These are phyloP conservation scores for Penicillium longicatenatum DNA, from an alignment of 495 filamentous ascomycete species.

Conservation along the genomic window DNA sequence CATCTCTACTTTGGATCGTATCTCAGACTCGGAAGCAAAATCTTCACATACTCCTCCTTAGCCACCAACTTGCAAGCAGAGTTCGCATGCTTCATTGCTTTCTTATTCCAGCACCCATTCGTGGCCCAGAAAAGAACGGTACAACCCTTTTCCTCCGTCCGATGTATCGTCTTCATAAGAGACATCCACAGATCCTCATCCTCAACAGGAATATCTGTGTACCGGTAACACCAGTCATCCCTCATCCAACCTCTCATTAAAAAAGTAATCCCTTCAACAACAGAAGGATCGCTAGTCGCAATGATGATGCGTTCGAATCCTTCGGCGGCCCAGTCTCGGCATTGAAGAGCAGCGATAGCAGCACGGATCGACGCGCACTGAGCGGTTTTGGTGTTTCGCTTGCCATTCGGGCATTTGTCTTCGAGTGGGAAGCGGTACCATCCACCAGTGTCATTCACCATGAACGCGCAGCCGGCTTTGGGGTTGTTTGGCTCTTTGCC, in stretches of 20 bases:
- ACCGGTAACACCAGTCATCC: neutral
- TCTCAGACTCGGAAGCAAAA: too few species aligned
- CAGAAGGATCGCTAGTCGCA: neutral
- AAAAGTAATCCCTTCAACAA: neutral
- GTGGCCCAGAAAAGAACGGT: neutral
- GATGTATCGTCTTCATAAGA: neutral
- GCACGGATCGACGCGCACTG: neutral
- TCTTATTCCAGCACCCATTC: neutral
- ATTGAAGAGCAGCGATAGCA: neutral
- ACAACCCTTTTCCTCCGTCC: too few species aligned
- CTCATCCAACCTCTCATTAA: neutral
- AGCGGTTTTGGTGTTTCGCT: neutral
- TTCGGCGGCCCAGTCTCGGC: neutral
- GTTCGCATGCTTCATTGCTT: neutral
- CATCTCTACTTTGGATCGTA: too few species aligned
- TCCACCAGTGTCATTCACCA: neutral
- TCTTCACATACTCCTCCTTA: too few species aligned
- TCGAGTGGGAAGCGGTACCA: neutral
- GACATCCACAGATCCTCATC: neutral
- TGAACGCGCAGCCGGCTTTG: neutral
- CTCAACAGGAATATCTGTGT: neutral
- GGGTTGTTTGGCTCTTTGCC: neutral
- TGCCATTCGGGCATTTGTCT: neutral
- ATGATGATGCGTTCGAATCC: neutral
- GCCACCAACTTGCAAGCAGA: neutral